Percentiles rank a stretch among this genome's conserved stretches.
These are phyloP conservation scores for Endotrypanum monterogeii DNA, from an alignment of 208 protist species.

Conservation along the genomic window DNA sequence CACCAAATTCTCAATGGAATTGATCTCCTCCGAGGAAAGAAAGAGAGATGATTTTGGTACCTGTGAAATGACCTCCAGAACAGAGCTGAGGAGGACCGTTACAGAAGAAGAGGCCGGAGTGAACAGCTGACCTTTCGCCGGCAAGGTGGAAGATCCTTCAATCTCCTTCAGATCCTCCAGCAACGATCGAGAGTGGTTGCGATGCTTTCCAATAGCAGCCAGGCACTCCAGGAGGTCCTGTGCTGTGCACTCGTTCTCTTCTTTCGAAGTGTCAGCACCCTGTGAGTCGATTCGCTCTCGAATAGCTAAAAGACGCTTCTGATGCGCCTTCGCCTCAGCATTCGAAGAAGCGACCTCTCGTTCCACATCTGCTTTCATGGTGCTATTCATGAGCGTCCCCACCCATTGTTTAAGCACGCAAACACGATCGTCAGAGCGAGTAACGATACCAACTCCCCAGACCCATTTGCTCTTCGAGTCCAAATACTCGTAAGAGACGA, in stretches of 20 bases:
- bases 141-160: neutral
- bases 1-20: slow-evolving; percentile 7
- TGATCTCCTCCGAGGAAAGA: slow-evolving; percentile 22
- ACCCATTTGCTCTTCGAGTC: slow-evolving; percentile 27
- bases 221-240: slow-evolving; percentile 25
- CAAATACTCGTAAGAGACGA: slow-evolving; percentile 29
- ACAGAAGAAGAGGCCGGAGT: slow-evolving; percentile 5
- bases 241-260: slow-evolving; percentile 18
- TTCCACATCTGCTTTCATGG: slow-evolving; percentile 5
- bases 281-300: slow-evolving; percentile 24
- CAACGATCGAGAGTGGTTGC: slow-evolving; percentile 19
- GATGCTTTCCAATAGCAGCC: slow-evolving; percentile 23
- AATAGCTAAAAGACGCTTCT: slow-evolving; percentile 20
- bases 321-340: slow-evolving; percentile 12
- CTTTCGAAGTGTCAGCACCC: neutral
- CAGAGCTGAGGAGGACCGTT: slow-evolving; percentile 22
- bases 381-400: slow-evolving; percentile 8
- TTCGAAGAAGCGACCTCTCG: slow-evolving; percentile 17
- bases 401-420: slow-evolving; percentile 23
- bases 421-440: slow-evolving; percentile 17
- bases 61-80: slow-evolving; percentile 11
- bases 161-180: slow-evolving; percentile 13
- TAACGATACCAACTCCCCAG: slow-evolving; percentile 20
- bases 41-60: neutral
- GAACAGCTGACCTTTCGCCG: slow-evolving; percentile 5